Conservation (phyloP, 2,329 filamentous ascomycete genomes). For the Lasiodiplodia sp. region DNA sequence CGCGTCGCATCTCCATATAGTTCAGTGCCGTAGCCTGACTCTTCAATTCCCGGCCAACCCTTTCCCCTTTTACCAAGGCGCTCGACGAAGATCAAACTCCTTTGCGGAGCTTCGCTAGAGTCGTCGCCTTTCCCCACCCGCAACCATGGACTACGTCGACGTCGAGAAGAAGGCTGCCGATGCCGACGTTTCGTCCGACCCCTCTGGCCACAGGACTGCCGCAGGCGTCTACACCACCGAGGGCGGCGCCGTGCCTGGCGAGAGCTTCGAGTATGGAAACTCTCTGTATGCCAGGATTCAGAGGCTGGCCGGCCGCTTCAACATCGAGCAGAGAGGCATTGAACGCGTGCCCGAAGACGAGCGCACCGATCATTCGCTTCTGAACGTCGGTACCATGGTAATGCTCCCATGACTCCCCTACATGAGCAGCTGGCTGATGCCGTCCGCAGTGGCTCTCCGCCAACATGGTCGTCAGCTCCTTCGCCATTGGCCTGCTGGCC, state of each 20-base stretch:
- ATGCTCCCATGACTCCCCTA: slow-evolving; percentile 37
- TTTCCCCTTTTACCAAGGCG: not conserved
- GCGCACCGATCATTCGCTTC: slow-evolving; percentile 68
- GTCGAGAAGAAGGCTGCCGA: slow-evolving; percentile 38
- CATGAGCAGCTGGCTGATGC: slow-evolving; percentile 10
- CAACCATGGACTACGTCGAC: slow-evolving; percentile 33
- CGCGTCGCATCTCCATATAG: slow-evolving; percentile 1
- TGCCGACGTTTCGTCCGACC: slow-evolving; percentile 38
- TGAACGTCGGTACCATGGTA: slow-evolving; percentile 77
- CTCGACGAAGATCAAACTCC: slow-evolving; percentile 31
- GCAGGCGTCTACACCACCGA: slow-evolving; percentile 40
- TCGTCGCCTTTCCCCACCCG: not conserved
- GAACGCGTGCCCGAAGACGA: slow-evolving; percentile 76
- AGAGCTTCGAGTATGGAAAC: slow-evolving; percentile 66
- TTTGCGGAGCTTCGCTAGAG: slow-evolving; percentile 29
- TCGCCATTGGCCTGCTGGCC: slow-evolving; percentile 77
- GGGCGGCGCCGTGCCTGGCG: slow-evolving; percentile 62
- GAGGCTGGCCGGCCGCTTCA: slow-evolving; percentile 68
- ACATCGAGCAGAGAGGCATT: slow-evolving; percentile 77
- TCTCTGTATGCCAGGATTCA: slow-evolving; percentile 66
- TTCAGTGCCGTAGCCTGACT: not conserved
- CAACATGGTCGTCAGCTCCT: slow-evolving; percentile 79
- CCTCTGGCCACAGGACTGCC: slow-evolving; percentile 33
- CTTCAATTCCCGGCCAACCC: slow-evolving; percentile 2
- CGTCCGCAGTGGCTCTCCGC: slow-evolving; percentile 72